These are phyloP conservation scores for Dalbergia cochinchinensis DNA, from an alignment of 306 rosid species.

Conservation along the genomic window DNA sequence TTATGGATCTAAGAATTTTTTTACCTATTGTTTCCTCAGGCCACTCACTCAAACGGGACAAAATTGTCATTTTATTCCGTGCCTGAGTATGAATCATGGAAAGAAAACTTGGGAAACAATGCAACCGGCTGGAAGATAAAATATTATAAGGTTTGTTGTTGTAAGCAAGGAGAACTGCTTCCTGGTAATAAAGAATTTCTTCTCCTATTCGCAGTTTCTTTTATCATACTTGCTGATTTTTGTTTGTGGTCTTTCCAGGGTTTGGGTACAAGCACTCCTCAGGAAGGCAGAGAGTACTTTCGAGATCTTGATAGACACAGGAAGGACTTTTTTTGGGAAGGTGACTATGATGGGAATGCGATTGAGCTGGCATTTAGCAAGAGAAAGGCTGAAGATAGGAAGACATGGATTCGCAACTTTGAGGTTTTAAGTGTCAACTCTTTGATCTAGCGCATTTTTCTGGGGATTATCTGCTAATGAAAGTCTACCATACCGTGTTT, in stretches of 20 bases:
- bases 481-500: neutral
- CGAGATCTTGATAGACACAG: conserved; percentile 70
- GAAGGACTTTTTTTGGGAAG: conserved; percentile 90
- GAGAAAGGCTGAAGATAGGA: conserved; percentile 94
- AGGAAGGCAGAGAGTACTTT: conserved; percentile 94
- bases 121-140: conserved; percentile 89
- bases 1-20: neutral
- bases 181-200: neutral
- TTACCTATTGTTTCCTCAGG: conserved; percentile 55
- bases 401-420: conserved; percentile 88
- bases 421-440: conserved; percentile 64
- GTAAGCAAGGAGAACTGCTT: conserved; percentile 9
- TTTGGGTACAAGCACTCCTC: conserved; percentile 94
- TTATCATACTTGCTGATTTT: conserved; percentile 23
- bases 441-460: neutral
- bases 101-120: conserved; percentile 72
- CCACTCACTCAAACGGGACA: conserved; percentile 73
- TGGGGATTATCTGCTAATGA: conserved; percentile 15
- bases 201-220: neutral
- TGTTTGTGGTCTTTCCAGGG: conserved; percentile 60
- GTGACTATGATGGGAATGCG: conserved; percentile 84
- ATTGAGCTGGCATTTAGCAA: conserved; percentile 96
- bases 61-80: conserved; percentile 82
- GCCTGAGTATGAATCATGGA: conserved; percentile 89
- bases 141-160: conserved; percentile 86